phyloP scores from a whole-genome alignment of 345 rosid species.

The Arabidopsis suecica region DNA sequence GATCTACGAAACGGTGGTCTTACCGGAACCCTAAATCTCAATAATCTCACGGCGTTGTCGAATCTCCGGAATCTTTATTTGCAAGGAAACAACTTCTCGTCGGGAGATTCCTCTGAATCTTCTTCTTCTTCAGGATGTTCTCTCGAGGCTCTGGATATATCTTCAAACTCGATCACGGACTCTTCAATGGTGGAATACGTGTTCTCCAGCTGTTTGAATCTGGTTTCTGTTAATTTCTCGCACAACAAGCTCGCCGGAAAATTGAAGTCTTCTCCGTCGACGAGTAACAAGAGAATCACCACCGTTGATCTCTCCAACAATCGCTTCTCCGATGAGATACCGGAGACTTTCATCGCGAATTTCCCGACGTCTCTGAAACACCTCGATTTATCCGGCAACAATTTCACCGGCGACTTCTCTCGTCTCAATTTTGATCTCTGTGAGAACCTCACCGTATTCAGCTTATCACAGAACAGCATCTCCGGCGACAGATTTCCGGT shows the following conservation, averaged over 20 bases:
- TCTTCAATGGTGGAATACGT: conserved; percentile 45
- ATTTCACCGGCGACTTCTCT: conserved; percentile 70
- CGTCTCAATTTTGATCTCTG: conserved; percentile 65
- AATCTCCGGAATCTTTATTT: conserved; percentile 57
- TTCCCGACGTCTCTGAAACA: conserved; percentile 55
- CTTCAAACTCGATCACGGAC: conserved; percentile 68
- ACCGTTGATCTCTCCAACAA: conserved; percentile 74
- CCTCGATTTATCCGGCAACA: conserved; percentile 77
- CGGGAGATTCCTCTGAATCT: conserved; percentile 52
- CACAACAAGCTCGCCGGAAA: conserved; percentile 65
- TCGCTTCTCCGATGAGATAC: conserved; percentile 66
- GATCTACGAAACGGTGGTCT: conserved; percentile 67
- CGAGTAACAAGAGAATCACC: conserved; percentile 54
- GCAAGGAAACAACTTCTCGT: conserved; percentile 59
- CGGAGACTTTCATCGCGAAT: conserved; percentile 48
- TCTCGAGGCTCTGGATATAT: conserved; percentile 67
- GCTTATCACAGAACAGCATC: conserved; percentile 60
- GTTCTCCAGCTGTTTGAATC: conserved; percentile 63
- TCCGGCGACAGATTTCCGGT: conserved; percentile 61
- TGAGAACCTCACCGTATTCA: conserved; percentile 61
- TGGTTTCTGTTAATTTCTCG: conserved; percentile 69
- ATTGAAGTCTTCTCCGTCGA: conserved; percentile 41
- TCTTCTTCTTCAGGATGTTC: conserved; percentile 49
- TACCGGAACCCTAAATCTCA: conserved; percentile 58
- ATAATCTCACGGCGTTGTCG: conserved; percentile 59